Base-by-base conservation (phyloP, 2,329 filamentous ascomycete species). In the Macrophomina phaseolina region DNA sequence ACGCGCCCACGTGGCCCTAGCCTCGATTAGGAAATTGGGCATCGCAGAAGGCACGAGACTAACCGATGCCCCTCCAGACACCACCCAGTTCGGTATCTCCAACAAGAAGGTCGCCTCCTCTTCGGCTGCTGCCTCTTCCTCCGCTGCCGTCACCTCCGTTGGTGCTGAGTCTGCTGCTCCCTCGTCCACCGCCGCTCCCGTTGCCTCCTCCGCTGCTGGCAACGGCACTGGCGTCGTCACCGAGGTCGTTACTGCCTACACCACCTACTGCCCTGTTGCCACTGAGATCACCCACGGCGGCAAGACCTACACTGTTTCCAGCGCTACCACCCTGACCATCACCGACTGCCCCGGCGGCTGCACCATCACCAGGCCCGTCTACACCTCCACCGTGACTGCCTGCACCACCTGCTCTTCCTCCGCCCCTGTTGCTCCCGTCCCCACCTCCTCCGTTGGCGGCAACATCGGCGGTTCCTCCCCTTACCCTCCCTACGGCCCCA, bases 11-110 rank as follows among this genome's bases (percentile, higher is more conserved):
- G 42, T 5, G 42, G 16, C 16, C 9, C 42, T 45, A 45, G 42
- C 42, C 4, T 58, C 16, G 53, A 40, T 45, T 34, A 34, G 16
- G 8, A 7, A 40, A 38, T 6, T 8, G 23, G 23, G 34, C 34
- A 36, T 23, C 6, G 28, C 11, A n/a, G 23, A 23, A 23, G 16
- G 9, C 16, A n/a, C 42, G 6, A 40, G n/a, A 34, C 53, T 28
- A n/a, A 23, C 55, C n/a, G 18, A 46, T 61, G 23, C 23, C 28
- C 28, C 23, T 40, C 18, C 62, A 69, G 65, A 83, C 78, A 85
- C 83, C 51, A 85, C 85, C 67, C 86, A 89, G 76, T 89, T 89
- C 80, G 87, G 87, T 72, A 82, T 90, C 79, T 81, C 79, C 68
- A 84, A 84, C 73, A 70, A 42, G 48, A 38, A 34, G 30, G 63